These are phyloP conservation scores for Gossypium gossypioides DNA, from an alignment of 441 rosid species.

Conservation along the genomic window DNA sequence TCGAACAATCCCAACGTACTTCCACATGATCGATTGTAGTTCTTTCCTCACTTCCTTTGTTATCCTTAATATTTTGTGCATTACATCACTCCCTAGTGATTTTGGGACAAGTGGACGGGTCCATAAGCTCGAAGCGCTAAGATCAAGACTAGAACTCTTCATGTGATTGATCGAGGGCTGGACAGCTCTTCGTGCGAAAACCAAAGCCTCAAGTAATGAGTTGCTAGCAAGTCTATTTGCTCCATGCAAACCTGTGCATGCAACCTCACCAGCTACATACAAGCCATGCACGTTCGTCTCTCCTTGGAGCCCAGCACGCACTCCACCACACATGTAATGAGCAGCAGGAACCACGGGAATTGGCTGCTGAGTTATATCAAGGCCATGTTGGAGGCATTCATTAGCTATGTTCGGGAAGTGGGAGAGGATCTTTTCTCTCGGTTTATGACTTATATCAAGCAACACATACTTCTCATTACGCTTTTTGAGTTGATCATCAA, in stretches of 20 bases:
- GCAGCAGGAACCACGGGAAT: constrained; percentile 97
- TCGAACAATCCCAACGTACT: constrained; percentile 76
- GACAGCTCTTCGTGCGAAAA: constrained; percentile 85
- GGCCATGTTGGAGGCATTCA: constrained; percentile 67
- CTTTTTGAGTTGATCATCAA: constrained; percentile 88
- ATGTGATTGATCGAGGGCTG: constrained; percentile 74
- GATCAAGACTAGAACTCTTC: constrained; percentile 41
- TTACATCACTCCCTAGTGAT: constrained; percentile 33
- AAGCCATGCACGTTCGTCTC: constrained; percentile 82
- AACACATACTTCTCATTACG: constrained; percentile 69
- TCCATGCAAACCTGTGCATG: constrained; percentile 92
- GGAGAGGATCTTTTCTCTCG: constrained; percentile 64
- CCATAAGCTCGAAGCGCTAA: constrained; percentile 45
- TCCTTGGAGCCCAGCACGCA: constrained; percentile 80
- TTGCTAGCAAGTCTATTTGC: constrained; percentile 95
- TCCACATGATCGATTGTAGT: constrained; percentile 83
- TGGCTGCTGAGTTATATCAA: constrained; percentile 70
- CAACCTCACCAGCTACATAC: constrained; percentile 96
- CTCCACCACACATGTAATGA: constrained; percentile 97
- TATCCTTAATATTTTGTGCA: constrained; percentile 32
- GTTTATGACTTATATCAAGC: constrained; percentile 80
- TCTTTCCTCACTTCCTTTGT: constrained; percentile 64
- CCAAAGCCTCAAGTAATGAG: constrained; percentile 93
- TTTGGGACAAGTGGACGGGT: constrained; percentile 55
- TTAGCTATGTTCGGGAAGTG: constrained; percentile 93